Evolutionary conservation across 257 asterid genomes (phyloP), one percentile per base, ranked within the genome.

Genomic region (Parsonsia alboflavescens): DNA sequence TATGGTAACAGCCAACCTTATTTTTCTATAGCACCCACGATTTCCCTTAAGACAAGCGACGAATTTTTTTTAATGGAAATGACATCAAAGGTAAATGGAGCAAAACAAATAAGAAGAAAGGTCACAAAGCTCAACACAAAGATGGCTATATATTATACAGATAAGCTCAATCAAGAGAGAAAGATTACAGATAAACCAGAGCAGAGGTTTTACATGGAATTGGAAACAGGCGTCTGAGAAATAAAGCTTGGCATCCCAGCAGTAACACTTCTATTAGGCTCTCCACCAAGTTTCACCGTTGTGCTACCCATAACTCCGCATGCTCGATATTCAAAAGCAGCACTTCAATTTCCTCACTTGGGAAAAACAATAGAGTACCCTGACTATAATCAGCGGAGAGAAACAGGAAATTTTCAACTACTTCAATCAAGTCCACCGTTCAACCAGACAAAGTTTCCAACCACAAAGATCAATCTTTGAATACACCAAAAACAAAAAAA

Each of bases 181-280:
- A 65, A 41, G 36, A 63, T 17, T n/a, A 42, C 24, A 36, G 21
- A 26, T 8, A 42, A 11, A 77, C 10, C 33, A 65, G 39, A 65
- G 70, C 61, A 7, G 8, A 75, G 79, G 76, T 54, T 24, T 80
- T 89, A 90, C 98, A 87, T 91, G 79, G 85, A 82, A 84, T 82
- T 88, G 61, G 91, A 79, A 83, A 73, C 76, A 62, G 89, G 85
- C 36, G 87, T 63, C 79, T 86, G 95, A 79, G 96, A 83, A 82
- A 83, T 77, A 83, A 91, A 91, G 88, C 96, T 91, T 76, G 98
- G 96, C 93, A 89, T 92, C 88, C 79, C 92, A 84, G 86, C 73
- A 80, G 77, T 26, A 68, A 64, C 80, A 77, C 83, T 82, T 71
- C 66, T 79, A 65, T 83, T 80, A 67, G 74, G 87, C 76, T 86